Evolutionary conservation across 345 rosid species (phyloP), one percentile per base, ranked within the genome.

Genomic region (Pelargonium nanum): DNA sequence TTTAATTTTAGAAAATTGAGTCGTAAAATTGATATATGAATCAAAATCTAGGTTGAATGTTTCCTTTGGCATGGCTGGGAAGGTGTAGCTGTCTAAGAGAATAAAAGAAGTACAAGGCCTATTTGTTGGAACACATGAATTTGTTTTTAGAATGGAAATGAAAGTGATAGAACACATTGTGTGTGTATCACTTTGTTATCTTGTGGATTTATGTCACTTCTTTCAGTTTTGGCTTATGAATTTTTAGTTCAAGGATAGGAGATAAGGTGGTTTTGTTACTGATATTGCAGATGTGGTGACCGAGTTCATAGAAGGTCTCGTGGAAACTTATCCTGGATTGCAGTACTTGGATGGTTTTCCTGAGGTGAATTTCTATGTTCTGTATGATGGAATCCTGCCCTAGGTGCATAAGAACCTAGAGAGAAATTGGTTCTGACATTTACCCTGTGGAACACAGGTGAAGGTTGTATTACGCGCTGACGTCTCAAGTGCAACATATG

Each of bases 301-400:
- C 30, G 99, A 93, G 76, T 87, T 77, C 77, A 85, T 93, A 51
- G 99, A 93, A 69, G 99, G 99, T 26, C 89, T 93, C 57, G 89
- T 82, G 0, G 99, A 93, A 71, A 87, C 95, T 55, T 93, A 83
- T 73, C 88, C 91, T 19, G 91, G 85, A 62, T 78, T 93, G 57
- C 97, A 89, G 75, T 80, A 84, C 66, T 75, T 93, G 71, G 99
- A 87, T 66, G 99, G 99, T 19, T 87, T 93, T 60, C 99, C 99
- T 17, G 87, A 89, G 97, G 94, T 86, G 57, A 65, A 72, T 45
- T 64, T 25, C 48, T 26, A 22, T 21, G 4, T 28, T 59, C 28
- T n/a, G 3, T 57, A 62, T 26, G 32, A 23, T 54, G 34, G n/a
- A 52, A 55, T 16, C 44, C 20, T 34, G 53, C 22, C 9, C 13